A percentile compares a stretch with the other conserved stretches of the same genome.
Conservation (phyloP, 1,139 yeast genomes). For the Williopsis jadinii region DNA sequence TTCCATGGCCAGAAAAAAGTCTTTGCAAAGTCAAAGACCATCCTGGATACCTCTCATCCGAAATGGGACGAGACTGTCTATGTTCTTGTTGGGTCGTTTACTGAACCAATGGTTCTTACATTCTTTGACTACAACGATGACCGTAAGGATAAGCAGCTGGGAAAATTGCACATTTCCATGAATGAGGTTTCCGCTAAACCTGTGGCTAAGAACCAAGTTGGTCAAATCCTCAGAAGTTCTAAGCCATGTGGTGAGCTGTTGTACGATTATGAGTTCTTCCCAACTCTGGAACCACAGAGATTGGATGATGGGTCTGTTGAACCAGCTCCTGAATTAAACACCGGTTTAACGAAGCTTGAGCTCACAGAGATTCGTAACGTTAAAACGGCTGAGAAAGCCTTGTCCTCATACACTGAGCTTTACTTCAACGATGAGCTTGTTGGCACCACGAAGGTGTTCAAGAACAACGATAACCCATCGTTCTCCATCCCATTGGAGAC, state of each 20-base stretch:
- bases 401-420: slow-evolving; percentile 67
- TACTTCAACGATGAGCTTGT: slow-evolving; percentile 55
- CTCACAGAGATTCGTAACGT: slow-evolving; percentile 20
- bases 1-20: slow-evolving; percentile 44
- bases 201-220: slow-evolving; percentile 43
- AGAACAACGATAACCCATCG: slow-evolving; percentile 59
- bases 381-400: slow-evolving; percentile 35
- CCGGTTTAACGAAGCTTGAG: slow-evolving; percentile 71
- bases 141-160: slow-evolving; percentile 76
- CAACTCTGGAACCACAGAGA: slow-evolving; percentile 67
- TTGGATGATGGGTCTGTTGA: slow-evolving; percentile 80
- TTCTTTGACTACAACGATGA: slow-evolving; percentile 69
- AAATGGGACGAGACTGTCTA: slow-evolving; percentile 77
- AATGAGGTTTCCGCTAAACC: slow-evolving; percentile 54
- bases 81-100: slow-evolving; percentile 63
- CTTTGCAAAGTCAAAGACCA: slow-evolving; percentile 60
- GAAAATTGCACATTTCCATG: slow-evolving; percentile 69
- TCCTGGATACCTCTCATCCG: slow-evolving; percentile 61
- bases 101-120: slow-evolving; percentile 72
- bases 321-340: slow-evolving; percentile 88
- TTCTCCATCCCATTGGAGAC: slow-evolving; percentile 65
- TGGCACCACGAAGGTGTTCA: slow-evolving; percentile 48
- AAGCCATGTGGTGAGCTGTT: slow-evolving; percentile 70
- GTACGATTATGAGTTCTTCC: slow-evolving; percentile 70
- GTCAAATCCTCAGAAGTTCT: slow-evolving; percentile 67